These are phyloP conservation scores for Sonneratia caseolaris DNA, from an alignment of 345 rosid genomes.

Conservation along the genomic window DNA sequence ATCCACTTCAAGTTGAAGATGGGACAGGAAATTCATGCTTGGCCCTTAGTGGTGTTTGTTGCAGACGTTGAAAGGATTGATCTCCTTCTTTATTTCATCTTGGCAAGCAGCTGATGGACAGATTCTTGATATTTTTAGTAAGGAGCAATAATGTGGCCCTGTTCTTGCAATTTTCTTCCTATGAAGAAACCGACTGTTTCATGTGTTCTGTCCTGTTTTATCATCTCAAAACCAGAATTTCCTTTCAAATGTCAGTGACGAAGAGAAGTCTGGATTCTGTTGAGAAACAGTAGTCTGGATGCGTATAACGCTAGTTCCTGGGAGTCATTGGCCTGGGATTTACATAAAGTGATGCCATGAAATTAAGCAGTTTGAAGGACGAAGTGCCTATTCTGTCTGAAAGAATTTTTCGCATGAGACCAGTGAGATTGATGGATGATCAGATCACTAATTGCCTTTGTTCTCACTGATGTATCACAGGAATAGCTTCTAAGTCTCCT, in stretches of 20 bases:
- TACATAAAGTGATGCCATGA: background rate
- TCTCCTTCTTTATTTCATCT: background rate
- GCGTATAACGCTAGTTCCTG: background rate
- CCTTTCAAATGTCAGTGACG: background rate
- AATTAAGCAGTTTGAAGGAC: background rate
- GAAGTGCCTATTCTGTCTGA: background rate
- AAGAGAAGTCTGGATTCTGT: background rate
- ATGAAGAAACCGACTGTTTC: background rate
- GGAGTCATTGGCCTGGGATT: background rate
- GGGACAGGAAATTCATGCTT: background rate
- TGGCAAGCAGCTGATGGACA: background rate
- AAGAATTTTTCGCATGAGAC: background rate
- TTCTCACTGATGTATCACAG: slow-evolving; percentile 18
- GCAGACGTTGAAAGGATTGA: background rate
- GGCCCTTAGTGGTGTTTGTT: background rate
- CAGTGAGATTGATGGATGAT: background rate
- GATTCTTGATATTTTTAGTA: background rate
- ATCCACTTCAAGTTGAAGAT: background rate
- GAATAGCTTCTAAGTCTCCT: slow-evolving; percentile 64
- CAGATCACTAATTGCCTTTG: background rate
- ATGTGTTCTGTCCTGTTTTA: background rate
- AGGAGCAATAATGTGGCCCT: background rate
- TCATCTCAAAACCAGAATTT: background rate
- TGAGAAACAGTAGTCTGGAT: background rate
- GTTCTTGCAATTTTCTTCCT: background rate